phyloP scores from a whole-genome alignment of 1,284 basidiomycete genomes.

The Pseudozyma pruni region DNA sequence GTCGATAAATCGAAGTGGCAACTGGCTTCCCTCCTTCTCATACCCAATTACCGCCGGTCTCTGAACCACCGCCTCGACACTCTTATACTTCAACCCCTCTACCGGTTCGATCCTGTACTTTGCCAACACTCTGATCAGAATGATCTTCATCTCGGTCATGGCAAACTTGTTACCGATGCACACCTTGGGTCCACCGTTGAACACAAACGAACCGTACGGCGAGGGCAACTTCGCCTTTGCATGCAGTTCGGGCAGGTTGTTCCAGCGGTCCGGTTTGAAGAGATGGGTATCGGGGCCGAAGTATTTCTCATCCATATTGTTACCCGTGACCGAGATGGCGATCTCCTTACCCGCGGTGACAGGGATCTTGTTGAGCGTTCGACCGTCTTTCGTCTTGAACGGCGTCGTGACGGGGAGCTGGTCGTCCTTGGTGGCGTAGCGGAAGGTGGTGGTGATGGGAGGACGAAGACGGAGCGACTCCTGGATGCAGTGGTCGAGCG shows the following conservation, averaged over 20 bases:
- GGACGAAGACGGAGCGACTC: constrained; percentile 57
- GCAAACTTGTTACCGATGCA: constrained; percentile 63
- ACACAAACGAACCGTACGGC: constrained; percentile 53
- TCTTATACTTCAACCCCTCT: constrained; percentile 45
- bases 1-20: constrained; percentile 32
- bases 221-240: constrained; percentile 37
- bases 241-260: constrained; percentile 34
- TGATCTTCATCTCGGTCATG: constrained; percentile 53
- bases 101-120: constrained; percentile 41
- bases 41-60: constrained; percentile 42
- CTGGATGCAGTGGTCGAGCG: constrained; percentile 56
- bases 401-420: constrained; percentile 58
- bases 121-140: constrained; percentile 33
- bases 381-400: constrained; percentile 48
- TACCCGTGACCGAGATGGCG: constrained; percentile 45
- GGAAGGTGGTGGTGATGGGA: constrained; percentile 55
- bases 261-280: constrained; percentile 63
- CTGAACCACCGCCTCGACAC: constrained; percentile 47
- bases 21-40: constrained; percentile 47
- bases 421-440: constrained; percentile 52
- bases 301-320: constrained; percentile 40
- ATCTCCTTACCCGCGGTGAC: constrained; percentile 40
- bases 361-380: constrained; percentile 53
- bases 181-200: constrained; percentile 56
- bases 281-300: constrained; percentile 57